These are phyloP conservation scores for Diaporthe citriasiana DNA, from an alignment of 2,329 filamentous ascomycete genomes.

Conservation along the genomic window DNA sequence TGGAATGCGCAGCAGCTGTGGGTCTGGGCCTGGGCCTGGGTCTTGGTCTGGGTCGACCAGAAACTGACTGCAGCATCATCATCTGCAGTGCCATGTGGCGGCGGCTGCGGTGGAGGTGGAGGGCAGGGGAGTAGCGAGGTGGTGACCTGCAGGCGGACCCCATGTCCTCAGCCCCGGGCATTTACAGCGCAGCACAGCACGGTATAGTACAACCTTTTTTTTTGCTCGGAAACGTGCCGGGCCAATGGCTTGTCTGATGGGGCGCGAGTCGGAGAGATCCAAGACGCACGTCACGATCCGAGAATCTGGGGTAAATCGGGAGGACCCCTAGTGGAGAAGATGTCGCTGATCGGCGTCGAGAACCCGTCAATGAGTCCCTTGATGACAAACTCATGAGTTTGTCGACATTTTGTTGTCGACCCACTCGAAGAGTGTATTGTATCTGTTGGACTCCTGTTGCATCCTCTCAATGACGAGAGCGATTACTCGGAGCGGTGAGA, in stretches of 20 bases:
- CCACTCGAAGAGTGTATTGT: not conserved
- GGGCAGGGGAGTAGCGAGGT: constrained; percentile 24
- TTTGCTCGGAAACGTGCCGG: constrained; percentile 12
- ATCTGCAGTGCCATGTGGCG: constrained; percentile 32
- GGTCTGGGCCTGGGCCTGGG: constrained; percentile 12
- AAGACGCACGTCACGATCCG: constrained; percentile 38
- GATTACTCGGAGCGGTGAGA: not conserved
- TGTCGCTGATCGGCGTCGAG: constrained; percentile 21
- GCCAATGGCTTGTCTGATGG: constrained; percentile 32
- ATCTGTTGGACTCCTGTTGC: not conserved
- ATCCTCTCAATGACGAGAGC: not conserved
- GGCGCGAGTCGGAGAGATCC: constrained; percentile 27
- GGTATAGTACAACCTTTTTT: constrained; percentile 6
- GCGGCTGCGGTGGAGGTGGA: constrained; percentile 27
- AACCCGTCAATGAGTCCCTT: not conserved
- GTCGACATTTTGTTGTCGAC: not conserved
- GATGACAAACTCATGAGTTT: not conserved
- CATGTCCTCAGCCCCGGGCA: not conserved
- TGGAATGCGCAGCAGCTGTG: constrained; percentile 18
- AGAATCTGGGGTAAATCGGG: constrained; percentile 37
- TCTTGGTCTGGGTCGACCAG: constrained; percentile 14
- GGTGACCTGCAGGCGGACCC: constrained; percentile 21
- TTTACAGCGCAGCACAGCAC: constrained; percentile 8
- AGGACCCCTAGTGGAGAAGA: constrained; percentile 36
- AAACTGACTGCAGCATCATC: constrained; percentile 24